A percentile compares a stretch with the other conserved stretches of the same genome.
phyloP scores from a whole-genome alignment of 345 rosid genomes.

The Xanthoceras sorbifolium region DNA sequence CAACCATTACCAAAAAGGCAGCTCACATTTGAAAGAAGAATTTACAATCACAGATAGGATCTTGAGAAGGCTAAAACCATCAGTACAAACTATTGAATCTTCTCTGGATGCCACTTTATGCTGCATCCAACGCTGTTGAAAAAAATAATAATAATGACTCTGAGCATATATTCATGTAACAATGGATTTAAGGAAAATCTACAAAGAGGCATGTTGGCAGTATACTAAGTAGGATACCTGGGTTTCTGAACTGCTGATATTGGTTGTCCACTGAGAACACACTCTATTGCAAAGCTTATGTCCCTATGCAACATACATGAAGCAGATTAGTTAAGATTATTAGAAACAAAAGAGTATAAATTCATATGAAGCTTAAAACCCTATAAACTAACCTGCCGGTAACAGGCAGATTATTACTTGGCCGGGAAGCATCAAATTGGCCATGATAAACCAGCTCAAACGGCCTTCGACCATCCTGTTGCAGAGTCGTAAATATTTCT shows the following conservation, averaged over 20 bases:
- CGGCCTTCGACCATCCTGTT: slow-evolving; percentile 88
- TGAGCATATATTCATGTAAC: slow-evolving; percentile 18
- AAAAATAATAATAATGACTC: slow-evolving; percentile 19
- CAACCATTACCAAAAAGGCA: slow-evolving; percentile 13
- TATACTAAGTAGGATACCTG: slow-evolving; percentile 42
- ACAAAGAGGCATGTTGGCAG: slow-evolving; percentile 6
- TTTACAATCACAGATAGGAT: neutral
- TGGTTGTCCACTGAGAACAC: slow-evolving; percentile 75
- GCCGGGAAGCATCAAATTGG: slow-evolving; percentile 89
- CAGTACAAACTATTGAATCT: slow-evolving; percentile 23
- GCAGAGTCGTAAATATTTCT: neutral
- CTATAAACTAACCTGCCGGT: slow-evolving; percentile 69
- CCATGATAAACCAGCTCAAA: slow-evolving; percentile 92
- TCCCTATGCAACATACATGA: slow-evolving; percentile 49
- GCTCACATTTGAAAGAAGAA: slow-evolving; percentile 21
- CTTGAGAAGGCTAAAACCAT: slow-evolving; percentile 9
- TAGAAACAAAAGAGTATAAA: neutral
- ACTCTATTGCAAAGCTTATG: slow-evolving; percentile 68
- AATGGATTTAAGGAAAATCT: neutral
- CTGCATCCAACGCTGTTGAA: slow-evolving; percentile 82
- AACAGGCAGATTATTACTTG: slow-evolving; percentile 62
- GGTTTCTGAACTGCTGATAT: slow-evolving; percentile 70
- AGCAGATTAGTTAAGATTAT: slow-evolving; percentile 16
- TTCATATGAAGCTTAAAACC: slow-evolving; percentile 4
- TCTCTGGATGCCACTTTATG: slow-evolving; percentile 88